phyloP scores from a whole-genome alignment of 73 alveolate genomes.

The Paramecium octaurelia region DNA sequence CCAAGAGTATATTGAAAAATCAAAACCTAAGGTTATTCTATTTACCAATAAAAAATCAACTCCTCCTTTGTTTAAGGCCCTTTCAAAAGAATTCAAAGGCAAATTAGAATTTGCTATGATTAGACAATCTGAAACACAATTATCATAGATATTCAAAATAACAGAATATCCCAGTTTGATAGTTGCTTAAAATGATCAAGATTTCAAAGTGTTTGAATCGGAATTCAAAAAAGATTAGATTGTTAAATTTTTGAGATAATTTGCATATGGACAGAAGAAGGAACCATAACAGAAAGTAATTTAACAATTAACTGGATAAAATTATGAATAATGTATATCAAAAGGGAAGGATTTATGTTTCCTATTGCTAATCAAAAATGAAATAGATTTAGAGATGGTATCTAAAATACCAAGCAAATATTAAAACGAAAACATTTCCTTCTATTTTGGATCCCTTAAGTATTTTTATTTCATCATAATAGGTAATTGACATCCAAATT shows the following conservation, averaged over 20 bases:
- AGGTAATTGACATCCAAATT: neutral
- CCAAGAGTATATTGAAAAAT: conserved; percentile 78
- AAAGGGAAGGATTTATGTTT: conserved; percentile 73
- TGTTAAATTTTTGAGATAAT: conserved; percentile 88
- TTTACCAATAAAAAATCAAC: conserved; percentile 93
- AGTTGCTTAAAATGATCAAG: conserved; percentile 79
- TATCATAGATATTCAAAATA: conserved; percentile 72
- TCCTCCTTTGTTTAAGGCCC: conserved; percentile 95
- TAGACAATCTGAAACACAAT: conserved; percentile 77
- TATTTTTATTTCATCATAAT: neutral
- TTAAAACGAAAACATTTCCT: neutral
- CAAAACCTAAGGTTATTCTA: conserved; percentile 81
- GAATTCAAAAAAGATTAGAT: conserved; percentile 81
- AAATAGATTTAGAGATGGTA: neutral
- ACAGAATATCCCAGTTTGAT: conserved; percentile 85
- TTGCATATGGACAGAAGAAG: conserved; percentile 69
- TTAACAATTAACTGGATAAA: conserved; percentile 51
- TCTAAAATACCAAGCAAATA: neutral
- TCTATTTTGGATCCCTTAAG: neutral
- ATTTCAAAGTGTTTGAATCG: conserved; percentile 68
- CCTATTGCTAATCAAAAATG: conserved; percentile 55
- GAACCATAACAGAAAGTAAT: neutral
- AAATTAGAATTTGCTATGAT: conserved; percentile 92
- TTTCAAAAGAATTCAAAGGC: conserved; percentile 89
- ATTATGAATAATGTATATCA: conserved; percentile 68